Percentiles rank a stretch among this genome's conserved stretches.
phyloP scores from a whole-genome alignment of 441 rosid genomes.

The Gossypium davidsonii region DNA sequence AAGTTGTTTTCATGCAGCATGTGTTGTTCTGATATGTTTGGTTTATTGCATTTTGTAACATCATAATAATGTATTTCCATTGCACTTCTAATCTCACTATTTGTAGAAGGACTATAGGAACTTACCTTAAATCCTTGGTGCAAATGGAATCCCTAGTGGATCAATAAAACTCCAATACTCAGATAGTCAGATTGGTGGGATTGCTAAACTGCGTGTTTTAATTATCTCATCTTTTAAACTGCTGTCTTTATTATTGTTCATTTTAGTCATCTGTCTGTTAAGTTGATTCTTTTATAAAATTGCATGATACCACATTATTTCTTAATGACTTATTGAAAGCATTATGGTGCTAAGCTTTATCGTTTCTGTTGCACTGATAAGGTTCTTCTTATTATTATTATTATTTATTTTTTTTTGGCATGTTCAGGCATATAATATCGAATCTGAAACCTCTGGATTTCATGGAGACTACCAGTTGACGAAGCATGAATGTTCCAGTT shows the following conservation, averaged over 20 bases:
- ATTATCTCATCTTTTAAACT: not conserved
- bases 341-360: not conserved
- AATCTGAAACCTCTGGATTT: conserved; percentile 67
- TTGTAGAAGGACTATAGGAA: not conserved
- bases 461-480: conserved; percentile 55
- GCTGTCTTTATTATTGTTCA: not conserved
- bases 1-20: not conserved
- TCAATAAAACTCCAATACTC: not conserved
- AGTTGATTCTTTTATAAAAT: not conserved
- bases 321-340: not conserved
- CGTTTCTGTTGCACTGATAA: not conserved
- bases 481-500: conserved; percentile 56
- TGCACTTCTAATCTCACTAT: not conserved
- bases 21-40: not conserved
- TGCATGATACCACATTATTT: not conserved
- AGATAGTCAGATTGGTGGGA: not conserved
- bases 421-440: conserved; percentile 74
- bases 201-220: not conserved
- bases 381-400: not conserved
- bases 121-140: not conserved
- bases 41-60: not conserved
- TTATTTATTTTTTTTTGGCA: not conserved
- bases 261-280: conserved; percentile 3
- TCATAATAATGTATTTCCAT: not conserved
- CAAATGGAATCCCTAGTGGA: not conserved